phyloP scores from a whole-genome alignment of 169 alveolate genomes.

The Plasmodium berghei region DNA sequence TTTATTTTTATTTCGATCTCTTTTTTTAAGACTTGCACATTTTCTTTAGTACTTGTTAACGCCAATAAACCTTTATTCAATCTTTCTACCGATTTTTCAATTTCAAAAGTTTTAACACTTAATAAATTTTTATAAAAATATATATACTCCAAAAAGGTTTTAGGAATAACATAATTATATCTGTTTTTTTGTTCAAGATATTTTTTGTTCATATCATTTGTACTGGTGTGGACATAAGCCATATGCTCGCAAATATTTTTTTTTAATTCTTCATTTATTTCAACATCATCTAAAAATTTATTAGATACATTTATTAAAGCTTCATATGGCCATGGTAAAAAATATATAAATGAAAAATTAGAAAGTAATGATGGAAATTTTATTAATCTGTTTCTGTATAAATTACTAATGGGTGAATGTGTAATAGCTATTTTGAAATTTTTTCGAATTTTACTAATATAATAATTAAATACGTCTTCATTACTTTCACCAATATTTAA shows the following conservation, averaged over 20 bases:
- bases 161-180: constrained; percentile 97
- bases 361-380: constrained; percentile 73
- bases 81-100: constrained; percentile 80
- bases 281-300: constrained; percentile 90
- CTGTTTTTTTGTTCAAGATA: constrained; percentile 93
- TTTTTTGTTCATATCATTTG: constrained; percentile 92
- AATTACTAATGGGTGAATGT: constrained; percentile 74
- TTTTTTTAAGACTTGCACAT: constrained; percentile 58
- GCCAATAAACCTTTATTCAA: constrained; percentile 68
- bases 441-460: constrained; percentile 81
- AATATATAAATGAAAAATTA: constrained; percentile 94
- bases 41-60: constrained; percentile 55
- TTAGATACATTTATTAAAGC: constrained; percentile 95
- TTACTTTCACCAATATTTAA: constrained; percentile 88
- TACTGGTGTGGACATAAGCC: constrained; percentile 96
- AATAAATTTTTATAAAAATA: constrained; percentile 93
- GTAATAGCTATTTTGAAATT: constrained; percentile 80
- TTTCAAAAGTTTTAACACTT: constrained; percentile 89
- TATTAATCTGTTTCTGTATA: constrained; percentile 61
- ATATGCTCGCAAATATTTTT: constrained; percentile 90
- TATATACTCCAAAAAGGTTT: constrained; percentile 95
- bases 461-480: constrained; percentile 88
- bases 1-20: constrained; percentile 62
- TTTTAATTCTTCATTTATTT: constrained; percentile 90
- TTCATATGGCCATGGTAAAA: constrained; percentile 98